These are phyloP conservation scores for Coemansia sp. DNA, from an alignment of 192 early-diverging fungal species.

Conservation along the genomic window DNA sequence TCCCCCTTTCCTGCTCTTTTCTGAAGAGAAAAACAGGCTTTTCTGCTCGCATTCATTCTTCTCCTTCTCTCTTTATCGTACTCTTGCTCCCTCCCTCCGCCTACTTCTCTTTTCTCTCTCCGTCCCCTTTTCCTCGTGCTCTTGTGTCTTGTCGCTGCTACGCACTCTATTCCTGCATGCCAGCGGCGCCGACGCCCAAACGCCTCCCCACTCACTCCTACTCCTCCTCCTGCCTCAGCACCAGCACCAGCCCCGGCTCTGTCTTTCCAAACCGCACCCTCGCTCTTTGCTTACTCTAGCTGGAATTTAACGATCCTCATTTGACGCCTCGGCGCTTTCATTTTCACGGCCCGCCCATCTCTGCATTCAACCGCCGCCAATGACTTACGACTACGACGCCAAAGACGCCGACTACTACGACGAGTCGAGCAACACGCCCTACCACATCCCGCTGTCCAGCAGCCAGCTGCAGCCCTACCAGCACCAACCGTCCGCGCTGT, in stretches of 20 bases:
- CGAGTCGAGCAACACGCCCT: neutral
- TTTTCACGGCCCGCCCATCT: no score
- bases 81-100: neutral
- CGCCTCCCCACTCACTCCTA: neutral
- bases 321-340: no score
- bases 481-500: neutral
- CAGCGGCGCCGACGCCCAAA: no score
- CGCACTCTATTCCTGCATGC: no score
- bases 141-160: neutral
- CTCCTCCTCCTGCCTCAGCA: neutral
- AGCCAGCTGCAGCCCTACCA: slow-evolving; percentile 7
- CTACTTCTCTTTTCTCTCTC: neutral
- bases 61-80: neutral
- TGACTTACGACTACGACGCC: slow-evolving; percentile 16
- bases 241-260: neutral
- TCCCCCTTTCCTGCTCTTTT: neutral
- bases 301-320: neutral
- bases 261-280: neutral
- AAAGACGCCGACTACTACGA: slow-evolving; percentile 7
- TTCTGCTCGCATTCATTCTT: neutral
- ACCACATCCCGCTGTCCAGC: slow-evolving; percentile 26
- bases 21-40: neutral
- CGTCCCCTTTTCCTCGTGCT: neutral
- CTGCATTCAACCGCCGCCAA: no score
- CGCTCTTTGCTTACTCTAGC: neutral